phyloP scores from a whole-genome alignment of 331 rosid species.

The Quercus tomentella region DNA sequence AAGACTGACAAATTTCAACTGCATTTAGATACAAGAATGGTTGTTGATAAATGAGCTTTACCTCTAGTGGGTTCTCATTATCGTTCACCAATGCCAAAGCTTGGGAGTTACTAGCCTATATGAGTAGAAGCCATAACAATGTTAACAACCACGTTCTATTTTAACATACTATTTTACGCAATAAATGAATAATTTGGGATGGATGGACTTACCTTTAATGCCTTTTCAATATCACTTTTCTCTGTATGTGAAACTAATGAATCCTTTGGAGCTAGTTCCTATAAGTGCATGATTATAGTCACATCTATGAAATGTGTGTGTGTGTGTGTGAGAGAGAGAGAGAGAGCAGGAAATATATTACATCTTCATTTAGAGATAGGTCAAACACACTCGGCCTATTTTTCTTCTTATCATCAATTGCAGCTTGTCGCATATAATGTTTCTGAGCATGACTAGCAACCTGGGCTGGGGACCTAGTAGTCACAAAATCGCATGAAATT shows the following conservation, averaged over 20 bases:
- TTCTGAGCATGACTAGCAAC: slow-evolving; percentile 76
- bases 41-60: background rate
- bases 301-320: too few species aligned
- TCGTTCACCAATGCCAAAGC: background rate
- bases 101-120: too few species aligned
- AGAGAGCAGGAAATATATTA: too few species aligned
- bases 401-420: slow-evolving; percentile 29
- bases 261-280: too few species aligned
- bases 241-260: background rate
- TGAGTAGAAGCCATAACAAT: too few species aligned
- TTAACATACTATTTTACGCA: background rate
- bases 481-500: slow-evolving; percentile 46
- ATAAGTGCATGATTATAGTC: too few species aligned
- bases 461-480: slow-evolving; percentile 50
- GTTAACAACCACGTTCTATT: background rate
- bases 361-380: slow-evolving; percentile 21
- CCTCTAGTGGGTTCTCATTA: background rate
- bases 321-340: too few species aligned
- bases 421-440: slow-evolving; percentile 37
- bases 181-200: background rate
- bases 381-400: slow-evolving; percentile 57
- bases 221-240: background rate
- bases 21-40: background rate
- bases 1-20: background rate
- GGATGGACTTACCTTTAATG: background rate